These are phyloP conservation scores for Rhytidiadelphus loreus DNA, from an alignment of 225 moss, liverwort and hornwort genomes.

Conservation along the genomic window DNA sequence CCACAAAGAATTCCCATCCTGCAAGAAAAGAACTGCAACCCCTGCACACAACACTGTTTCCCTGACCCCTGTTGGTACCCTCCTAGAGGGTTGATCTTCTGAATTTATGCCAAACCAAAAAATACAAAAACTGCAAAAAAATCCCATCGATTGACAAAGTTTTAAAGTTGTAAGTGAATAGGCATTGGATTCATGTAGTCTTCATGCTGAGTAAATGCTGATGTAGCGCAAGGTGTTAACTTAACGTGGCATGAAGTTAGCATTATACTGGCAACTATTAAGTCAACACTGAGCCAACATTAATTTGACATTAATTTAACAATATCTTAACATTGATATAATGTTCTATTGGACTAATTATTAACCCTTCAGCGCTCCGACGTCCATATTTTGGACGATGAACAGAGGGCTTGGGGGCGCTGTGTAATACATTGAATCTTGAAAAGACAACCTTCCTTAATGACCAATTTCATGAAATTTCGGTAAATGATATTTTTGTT, in stretches of 20 bases:
- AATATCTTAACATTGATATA: neutral
- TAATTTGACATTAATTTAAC: neutral
- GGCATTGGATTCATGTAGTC: neutral
- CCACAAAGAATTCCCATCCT: slow-evolving; percentile 46
- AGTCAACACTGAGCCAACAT: neutral
- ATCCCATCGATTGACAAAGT: neutral
- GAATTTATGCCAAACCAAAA: neutral
- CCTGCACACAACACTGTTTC: slow-evolving; percentile 69
- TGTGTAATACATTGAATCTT: no score
- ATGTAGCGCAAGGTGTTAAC: neutral
- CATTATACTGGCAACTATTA: neutral
- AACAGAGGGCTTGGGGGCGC: no score
- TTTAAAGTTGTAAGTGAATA: neutral
- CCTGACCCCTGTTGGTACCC: neutral
- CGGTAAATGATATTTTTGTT: no score
- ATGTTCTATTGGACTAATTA: neutral
- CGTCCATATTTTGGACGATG: no score
- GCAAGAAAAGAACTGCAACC: slow-evolving; percentile 43
- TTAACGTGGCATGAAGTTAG: neutral
- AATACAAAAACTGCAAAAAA: neutral
- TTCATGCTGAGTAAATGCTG: neutral
- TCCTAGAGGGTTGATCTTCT: neutral
- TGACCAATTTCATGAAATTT: no score
- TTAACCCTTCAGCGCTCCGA: no score
- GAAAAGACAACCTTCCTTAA: no score